Base-by-base conservation (phyloP, 257 asterid genomes). In the Solanum peruvianum region DNA sequence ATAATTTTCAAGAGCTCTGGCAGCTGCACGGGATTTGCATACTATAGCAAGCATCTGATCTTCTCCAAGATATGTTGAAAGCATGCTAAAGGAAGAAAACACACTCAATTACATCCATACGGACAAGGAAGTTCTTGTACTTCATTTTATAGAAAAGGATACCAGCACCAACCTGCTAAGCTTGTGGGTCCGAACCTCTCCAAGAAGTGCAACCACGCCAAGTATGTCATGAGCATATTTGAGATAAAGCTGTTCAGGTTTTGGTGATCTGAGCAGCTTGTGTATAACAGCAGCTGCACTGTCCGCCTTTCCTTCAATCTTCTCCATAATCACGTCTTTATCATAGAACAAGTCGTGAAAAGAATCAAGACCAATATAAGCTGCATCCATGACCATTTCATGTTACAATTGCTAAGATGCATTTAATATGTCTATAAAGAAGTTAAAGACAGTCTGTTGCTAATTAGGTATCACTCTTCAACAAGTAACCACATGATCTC, bases 161-260 rank as follows among this genome's bases (percentile, higher is more conserved):
- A n/a, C 82, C 39, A 47, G 52, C 41, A 33, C 10, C 37, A 86
- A 93, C 98, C 96, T 93, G 97, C 98, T 93, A 60, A 95, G 92
- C 49, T 88, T 89, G 64, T 89, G 41, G 91, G 88, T 91, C 33
- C 20, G 83, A 60, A 90, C 92, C 58, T 91, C 87, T 90, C 94
- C 98, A 35, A 95, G 91, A 85, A 91, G 92, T 29, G 98, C 97
- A 86, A 93, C 96, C 11, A 91, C 92, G 16, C 98, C 98, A 14
- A 94, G 88, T 80, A 94, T 56, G 75, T 90, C 89, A 18, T 64
- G 76, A 9, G 85, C 35, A 49, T 88, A 71, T 85, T 45, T 87
- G 23, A 20, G 35, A 7, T 47, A 86, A 15, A 41, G 85, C 64
- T 80, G 88, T 45, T 86, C 88, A 11, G 35, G 33, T 18, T 87